These are phyloP conservation scores for Ophiostoma piceae DNA, from an alignment of 2,329 filamentous ascomycete species.

Conservation along the genomic window DNA sequence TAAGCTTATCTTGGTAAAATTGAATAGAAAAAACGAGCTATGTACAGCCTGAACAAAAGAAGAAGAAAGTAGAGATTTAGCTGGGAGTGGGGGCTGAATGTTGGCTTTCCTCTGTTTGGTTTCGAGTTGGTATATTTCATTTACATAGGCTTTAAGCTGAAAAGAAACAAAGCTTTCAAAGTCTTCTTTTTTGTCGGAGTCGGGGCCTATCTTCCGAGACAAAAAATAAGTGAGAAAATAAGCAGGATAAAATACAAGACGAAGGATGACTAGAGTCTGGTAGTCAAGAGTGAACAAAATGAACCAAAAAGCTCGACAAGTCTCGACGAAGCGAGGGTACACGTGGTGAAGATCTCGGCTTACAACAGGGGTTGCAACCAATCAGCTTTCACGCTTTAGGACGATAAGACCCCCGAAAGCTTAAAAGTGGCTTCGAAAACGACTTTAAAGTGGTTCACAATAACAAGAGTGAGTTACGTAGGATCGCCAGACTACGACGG, in stretches of 20 bases:
- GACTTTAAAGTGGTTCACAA: background rate
- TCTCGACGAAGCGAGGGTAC: slow-evolving; percentile 17
- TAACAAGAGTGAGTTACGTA: background rate
- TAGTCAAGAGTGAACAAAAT: background rate
- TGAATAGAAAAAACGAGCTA: background rate
- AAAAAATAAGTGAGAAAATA: background rate
- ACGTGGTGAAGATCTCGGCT: slow-evolving; percentile 13
- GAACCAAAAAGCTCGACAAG: slow-evolving; percentile 16
- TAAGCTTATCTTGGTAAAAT: background rate
- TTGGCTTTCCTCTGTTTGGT: too few relatives aligned
- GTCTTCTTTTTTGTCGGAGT: background rate
- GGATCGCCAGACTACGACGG: background rate
- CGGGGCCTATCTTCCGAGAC: background rate
- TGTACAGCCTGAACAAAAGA: too few relatives aligned
- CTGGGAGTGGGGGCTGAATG: too few relatives aligned
- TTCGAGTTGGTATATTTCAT: background rate
- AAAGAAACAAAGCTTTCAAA: background rate
- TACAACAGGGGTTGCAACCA: background rate
- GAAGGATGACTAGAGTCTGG: background rate
- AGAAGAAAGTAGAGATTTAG: too few relatives aligned
- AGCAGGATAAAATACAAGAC: background rate
- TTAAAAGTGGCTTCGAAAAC: background rate
- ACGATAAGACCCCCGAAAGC: background rate
- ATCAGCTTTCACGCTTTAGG: background rate
- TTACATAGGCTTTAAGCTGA: background rate